These are phyloP conservation scores for Wallemia hederae DNA, from an alignment of 1,284 basidiomycete species.

Conservation along the genomic window DNA sequence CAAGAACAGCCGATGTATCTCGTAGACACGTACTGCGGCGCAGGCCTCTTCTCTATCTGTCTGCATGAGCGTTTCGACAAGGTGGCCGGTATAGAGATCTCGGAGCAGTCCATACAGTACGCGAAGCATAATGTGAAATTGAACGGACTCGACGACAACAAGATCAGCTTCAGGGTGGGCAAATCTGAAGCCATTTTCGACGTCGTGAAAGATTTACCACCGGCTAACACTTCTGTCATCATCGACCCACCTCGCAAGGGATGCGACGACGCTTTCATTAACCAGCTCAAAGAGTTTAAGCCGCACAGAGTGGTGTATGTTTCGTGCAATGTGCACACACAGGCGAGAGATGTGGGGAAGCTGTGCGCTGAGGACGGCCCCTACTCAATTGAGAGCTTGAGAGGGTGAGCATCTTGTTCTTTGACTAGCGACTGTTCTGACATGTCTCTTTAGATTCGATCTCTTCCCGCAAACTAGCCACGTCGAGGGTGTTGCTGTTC, in stretches of 20 bases:
- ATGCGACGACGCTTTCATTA: slow-evolving; percentile 50
- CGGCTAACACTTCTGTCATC: slow-evolving; percentile 35
- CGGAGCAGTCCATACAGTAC: slow-evolving; percentile 39
- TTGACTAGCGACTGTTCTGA: not conserved
- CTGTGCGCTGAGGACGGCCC: slow-evolving; percentile 14
- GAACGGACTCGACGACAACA: slow-evolving; percentile 36
- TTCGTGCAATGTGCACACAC: slow-evolving; percentile 49
- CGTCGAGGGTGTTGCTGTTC: slow-evolving; percentile 24
- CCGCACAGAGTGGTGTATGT: slow-evolving; percentile 55
- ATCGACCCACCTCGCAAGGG: slow-evolving; percentile 78
- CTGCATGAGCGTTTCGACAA: slow-evolving; percentile 45
- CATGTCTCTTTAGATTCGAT: slow-evolving; percentile 25
- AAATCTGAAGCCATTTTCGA: slow-evolving; percentile 38
- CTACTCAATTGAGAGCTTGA: slow-evolving; percentile 37
- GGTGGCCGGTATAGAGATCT: slow-evolving; percentile 75
- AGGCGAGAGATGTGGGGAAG: slow-evolving; percentile 16
- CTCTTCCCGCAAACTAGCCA: slow-evolving; percentile 82
- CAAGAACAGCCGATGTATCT: slow-evolving; percentile 34
- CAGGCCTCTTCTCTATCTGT: slow-evolving; percentile 70
- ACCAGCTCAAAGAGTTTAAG: slow-evolving; percentile 42
- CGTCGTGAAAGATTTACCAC: slow-evolving; percentile 34
- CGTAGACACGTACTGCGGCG: slow-evolving; percentile 46
- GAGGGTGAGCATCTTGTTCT: slow-evolving; percentile 21
- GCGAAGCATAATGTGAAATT: slow-evolving; percentile 34
- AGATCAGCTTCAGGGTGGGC: slow-evolving; percentile 31